phyloP scores from a whole-genome alignment of 257 asterid genomes.

The Solanum rostratum region DNA sequence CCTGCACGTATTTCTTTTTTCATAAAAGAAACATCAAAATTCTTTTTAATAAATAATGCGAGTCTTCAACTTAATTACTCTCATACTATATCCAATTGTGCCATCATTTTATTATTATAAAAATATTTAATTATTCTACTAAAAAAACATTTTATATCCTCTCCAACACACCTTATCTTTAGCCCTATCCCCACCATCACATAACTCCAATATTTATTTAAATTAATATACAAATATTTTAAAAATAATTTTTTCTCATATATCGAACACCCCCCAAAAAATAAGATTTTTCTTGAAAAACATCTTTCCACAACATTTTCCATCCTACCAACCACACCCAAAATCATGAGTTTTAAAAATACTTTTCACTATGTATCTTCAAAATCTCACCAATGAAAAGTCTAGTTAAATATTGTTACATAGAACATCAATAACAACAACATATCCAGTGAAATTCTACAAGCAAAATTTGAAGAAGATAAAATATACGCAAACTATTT shows the following conservation, averaged over 20 bases:
- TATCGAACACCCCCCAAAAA: background rate
- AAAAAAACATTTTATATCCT: no score
- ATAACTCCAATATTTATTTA: background rate
- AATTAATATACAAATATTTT: background rate
- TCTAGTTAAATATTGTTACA: background rate
- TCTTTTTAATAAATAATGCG: background rate
- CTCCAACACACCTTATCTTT: no score
- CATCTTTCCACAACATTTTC: background rate
- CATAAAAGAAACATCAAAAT: no score
- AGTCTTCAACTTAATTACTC: background rate
- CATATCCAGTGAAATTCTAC: no score
- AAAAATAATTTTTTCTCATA: background rate
- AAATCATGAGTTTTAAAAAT: background rate
- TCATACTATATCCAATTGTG: no score
- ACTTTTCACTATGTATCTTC: background rate
- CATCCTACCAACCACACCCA: background rate
- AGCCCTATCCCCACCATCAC: no score
- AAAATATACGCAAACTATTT: no score
- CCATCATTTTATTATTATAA: no score
- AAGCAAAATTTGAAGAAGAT: rapidly evolving
- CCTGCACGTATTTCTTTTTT: no score
- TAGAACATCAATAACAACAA: background rate
- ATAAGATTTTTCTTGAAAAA: background rate
- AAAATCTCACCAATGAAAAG: background rate
- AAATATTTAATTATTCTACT: no score